Evolutionary conservation across 2,329 filamentous ascomycete species (phyloP).

Genomic region (Podosphaera fusca): DNA sequence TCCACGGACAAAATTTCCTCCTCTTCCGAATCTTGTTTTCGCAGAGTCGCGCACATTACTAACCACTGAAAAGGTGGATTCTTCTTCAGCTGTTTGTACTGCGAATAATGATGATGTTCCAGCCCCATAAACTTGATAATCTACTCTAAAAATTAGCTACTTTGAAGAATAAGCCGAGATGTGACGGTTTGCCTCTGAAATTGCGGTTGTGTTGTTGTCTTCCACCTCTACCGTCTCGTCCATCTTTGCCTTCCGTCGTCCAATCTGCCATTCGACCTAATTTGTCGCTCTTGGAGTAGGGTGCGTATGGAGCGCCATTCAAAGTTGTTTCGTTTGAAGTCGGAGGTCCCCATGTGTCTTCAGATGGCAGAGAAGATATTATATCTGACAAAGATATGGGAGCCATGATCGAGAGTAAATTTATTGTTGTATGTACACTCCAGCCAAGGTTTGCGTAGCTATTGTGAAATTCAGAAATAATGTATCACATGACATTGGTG

Average conservation of each 20-base stretch:
- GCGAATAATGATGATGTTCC: slow-evolving; percentile 73
- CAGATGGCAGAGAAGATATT: slow-evolving; percentile 47
- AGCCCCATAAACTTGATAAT: slow-evolving; percentile 91
- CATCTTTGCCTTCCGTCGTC: slow-evolving; percentile 75
- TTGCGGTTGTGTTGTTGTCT: slow-evolving; percentile 80
- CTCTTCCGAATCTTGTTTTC: slow-evolving; percentile 72
- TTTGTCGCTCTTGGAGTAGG: slow-evolving; percentile 97
- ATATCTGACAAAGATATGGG: slow-evolving; percentile 37
- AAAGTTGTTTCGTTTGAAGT: slow-evolving; percentile 69
- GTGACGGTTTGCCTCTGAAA: slow-evolving; percentile 46
- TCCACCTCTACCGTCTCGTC: slow-evolving; percentile 46
- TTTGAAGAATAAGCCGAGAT: slow-evolving; percentile 3
- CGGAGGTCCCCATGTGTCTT: slow-evolving; percentile 71
- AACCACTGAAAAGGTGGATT: slow-evolving; percentile 92
- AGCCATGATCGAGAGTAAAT: slow-evolving; percentile 21
- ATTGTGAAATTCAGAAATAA: no score
- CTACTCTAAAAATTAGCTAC: slow-evolving; percentile 22
- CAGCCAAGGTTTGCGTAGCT: no score
- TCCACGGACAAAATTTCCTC: slow-evolving; percentile 71
- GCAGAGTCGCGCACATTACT: slow-evolving; percentile 76
- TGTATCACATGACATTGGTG: no score
- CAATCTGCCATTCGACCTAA: slow-evolving; percentile 98
- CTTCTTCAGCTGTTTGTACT: slow-evolving; percentile 79
- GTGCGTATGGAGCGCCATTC: slow-evolving; percentile 87
- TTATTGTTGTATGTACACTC: slow-evolving; percentile 1